Conservation (phyloP, 352 stramenopile genomes). For the Phytophthora chlamydospora region DNA sequence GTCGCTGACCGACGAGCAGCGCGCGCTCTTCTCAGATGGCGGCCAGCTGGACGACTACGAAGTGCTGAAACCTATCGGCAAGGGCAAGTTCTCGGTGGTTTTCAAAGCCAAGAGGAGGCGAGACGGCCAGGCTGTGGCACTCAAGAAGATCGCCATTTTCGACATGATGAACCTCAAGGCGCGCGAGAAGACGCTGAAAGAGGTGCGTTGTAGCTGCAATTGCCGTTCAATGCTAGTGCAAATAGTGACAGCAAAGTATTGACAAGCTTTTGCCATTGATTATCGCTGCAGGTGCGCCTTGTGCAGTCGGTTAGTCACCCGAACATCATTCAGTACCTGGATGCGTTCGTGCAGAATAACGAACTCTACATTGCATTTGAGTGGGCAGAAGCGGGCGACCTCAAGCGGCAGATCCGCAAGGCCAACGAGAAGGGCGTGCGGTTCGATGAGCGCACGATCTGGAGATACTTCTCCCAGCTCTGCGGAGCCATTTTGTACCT, state of each 20-base stretch:
- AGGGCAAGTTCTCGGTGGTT: slow-evolving; percentile 94
- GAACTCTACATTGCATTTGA: slow-evolving; percentile 95
- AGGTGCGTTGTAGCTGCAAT: slow-evolving; percentile 36
- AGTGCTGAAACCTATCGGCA: slow-evolving; percentile 90
- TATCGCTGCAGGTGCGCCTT: slow-evolving; percentile 59
- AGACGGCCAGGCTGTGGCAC: slow-evolving; percentile 81
- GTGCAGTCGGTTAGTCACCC: slow-evolving; percentile 89
- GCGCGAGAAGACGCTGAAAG: slow-evolving; percentile 92
- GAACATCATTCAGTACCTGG: slow-evolving; percentile 94
- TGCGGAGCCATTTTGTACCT: slow-evolving; percentile 87
- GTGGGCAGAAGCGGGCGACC: slow-evolving; percentile 92
- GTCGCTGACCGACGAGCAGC: slow-evolving; percentile 74
- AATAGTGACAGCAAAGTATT: background rate
- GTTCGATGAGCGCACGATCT: slow-evolving; percentile 94
- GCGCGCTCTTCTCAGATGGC: slow-evolving; percentile 62
- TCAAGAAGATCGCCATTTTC: slow-evolving; percentile 95
- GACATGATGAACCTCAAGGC: slow-evolving; percentile 91
- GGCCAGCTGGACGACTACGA: slow-evolving; percentile 77
- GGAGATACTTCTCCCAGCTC: slow-evolving; percentile 94
- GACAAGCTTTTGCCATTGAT: background rate
- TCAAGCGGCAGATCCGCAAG: slow-evolving; percentile 94
- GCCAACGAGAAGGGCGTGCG: slow-evolving; percentile 81
- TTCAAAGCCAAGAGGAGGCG: slow-evolving; percentile 81
- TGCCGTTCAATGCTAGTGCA: background rate
- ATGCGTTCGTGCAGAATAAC: slow-evolving; percentile 91